Evolutionary conservation across 768 basidiomycete species (phyloP).

Genomic region (Tricholoma furcatifolium): DNA sequence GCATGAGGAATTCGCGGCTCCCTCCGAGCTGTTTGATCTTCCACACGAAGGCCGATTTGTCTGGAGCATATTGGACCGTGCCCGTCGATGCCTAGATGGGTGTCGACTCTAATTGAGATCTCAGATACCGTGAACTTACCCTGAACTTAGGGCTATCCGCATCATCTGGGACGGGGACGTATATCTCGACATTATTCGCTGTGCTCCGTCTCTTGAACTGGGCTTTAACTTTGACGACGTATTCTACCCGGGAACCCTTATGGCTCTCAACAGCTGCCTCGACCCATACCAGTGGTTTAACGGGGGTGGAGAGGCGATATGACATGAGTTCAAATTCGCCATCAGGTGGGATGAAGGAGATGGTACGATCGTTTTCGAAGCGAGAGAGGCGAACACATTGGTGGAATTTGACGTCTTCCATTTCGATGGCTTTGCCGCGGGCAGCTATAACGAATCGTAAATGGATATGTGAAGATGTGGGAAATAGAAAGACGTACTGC

Average conservation of each 20-base stretch:
- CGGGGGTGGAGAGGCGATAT: conserved; percentile 93
- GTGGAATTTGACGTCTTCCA: conserved; percentile 99
- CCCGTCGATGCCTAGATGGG: conserved; percentile 81
- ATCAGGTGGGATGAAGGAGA: conserved; percentile 98
- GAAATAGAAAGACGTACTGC: conserved; percentile 57
- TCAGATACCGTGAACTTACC: conserved; percentile 41
- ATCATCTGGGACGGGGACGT: conserved; percentile 98
- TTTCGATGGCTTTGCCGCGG: conserved; percentile 96
- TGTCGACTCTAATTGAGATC: background rate
- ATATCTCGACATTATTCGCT: conserved; percentile 98
- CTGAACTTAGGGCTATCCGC: conserved; percentile 97
- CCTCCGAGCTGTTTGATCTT: conserved; percentile 98
- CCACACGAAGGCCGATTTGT: conserved; percentile 98
- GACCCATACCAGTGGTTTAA: conserved; percentile 97
- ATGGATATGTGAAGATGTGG: background rate
- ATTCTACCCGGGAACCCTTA: conserved; percentile 89
- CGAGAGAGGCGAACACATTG: conserved; percentile 97
- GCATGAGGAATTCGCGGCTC: conserved; percentile 95
- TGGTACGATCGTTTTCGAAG: conserved; percentile 98
- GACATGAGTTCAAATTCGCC: conserved; percentile 99
- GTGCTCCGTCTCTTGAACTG: conserved; percentile 97
- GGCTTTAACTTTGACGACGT: conserved; percentile 93
- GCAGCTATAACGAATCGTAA: conserved; percentile 49
- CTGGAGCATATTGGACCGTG: conserved; percentile 94
- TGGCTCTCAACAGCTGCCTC: conserved; percentile 97